These are phyloP conservation scores for Diaporthe helianthi DNA, from an alignment of 2,329 filamentous ascomycete species.

Conservation along the genomic window DNA sequence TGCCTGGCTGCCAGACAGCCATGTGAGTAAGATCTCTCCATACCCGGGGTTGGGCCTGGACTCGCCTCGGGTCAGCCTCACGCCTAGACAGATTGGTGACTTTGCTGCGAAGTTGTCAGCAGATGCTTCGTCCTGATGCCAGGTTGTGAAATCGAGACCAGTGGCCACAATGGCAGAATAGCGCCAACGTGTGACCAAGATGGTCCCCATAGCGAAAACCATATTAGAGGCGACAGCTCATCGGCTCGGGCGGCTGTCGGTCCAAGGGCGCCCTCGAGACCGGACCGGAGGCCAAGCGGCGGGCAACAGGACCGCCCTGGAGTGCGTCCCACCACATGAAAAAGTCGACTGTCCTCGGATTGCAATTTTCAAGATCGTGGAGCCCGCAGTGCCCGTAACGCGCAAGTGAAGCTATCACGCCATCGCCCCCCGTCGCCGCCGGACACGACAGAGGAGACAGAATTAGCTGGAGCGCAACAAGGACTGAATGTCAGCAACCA, in stretches of 20 bases:
- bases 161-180: neutral
- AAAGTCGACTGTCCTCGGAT: conserved; percentile 8
- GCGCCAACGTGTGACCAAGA: neutral
- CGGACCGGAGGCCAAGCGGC: conserved; percentile 13
- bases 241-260: conserved; percentile 33
- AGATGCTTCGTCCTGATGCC: neutral
- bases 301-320: conserved; percentile 13
- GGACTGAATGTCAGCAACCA: neutral
- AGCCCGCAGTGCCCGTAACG: neutral
- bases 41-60: neutral
- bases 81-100: neutral
- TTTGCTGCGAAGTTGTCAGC: neutral
- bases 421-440: conserved; percentile 22
- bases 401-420: conserved; percentile 31
- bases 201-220: neutral
- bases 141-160: conserved; percentile 20
- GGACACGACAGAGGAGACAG: neutral
- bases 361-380: conserved; percentile 12
- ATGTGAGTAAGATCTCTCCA: neutral
- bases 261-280: neutral
- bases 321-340: conserved; percentile 13
- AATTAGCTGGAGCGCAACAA: neutral
- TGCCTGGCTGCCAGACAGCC: neutral
- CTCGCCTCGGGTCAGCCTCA: neutral
- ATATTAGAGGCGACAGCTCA: neutral